Base-by-base conservation (phyloP, 2,329 filamentous ascomycete genomes). In the Alternaria sp. region DNA sequence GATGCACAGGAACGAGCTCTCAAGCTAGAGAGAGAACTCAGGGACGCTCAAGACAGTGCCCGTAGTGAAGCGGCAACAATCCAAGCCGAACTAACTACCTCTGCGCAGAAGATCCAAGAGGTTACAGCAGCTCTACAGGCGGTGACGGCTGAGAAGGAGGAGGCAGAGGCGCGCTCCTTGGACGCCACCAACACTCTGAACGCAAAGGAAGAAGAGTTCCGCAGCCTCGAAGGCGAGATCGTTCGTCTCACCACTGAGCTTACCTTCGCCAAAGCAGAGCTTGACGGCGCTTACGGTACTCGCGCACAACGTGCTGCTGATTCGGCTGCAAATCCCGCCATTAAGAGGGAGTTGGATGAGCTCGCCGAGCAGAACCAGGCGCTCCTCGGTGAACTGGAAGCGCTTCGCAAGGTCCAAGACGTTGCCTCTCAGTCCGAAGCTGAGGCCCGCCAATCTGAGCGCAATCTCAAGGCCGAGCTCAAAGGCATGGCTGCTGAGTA, bases 201-300 rank as follows among this genome's bases (percentile, higher is more conserved):
- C 14, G 67, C 68, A 6, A 79, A 78, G 42, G 75, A 77, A 53
- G 68, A 78, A 47, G 76, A 78, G 30, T 70, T 78, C 47, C 72
- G 73, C 32, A 69, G 70, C 42, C 68, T 90, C 38, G 88, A 90
- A 72, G 82, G 85, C 56, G 87, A 91, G 70, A 83, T 91, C 51
- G 88, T 90, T 4, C 83, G 87, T 53, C 81, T 90, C 6, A 88
- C 88, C 36, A 91, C 89, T 3, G 89, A 98, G 81, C 86, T 98
- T 42, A 96, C 94, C n/a, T 90, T 98, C 67, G 93, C 91, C 26
- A 88, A 89, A 73, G 92, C 94, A 54, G 94, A 98, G 78, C 91
- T 98, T 26, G 95, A 97, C 70, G 93, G 93, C 63, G 96, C 96
- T 74, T 97, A 98, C 75, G 95, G 95, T 41, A 87, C 85, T n/a